Base-by-base conservation (phyloP, 139 green algal species). In the Auxenochlorella pyrenoidosa region DNA sequence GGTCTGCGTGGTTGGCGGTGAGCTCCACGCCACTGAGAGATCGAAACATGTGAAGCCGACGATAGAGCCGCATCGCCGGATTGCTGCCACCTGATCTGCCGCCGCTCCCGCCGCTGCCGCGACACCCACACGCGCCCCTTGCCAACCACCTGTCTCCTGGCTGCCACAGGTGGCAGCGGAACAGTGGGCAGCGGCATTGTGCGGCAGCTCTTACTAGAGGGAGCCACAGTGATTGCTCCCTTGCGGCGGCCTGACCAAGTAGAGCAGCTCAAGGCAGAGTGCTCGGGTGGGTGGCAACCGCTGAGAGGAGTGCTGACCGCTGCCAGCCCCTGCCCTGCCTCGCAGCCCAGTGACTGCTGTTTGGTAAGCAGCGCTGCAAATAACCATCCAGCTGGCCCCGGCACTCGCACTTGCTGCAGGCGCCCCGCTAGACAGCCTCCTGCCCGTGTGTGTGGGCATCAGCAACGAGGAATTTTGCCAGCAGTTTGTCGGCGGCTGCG, bases 141-240 rank as follows among this genome's bases (percentile, higher is more conserved):
- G 21, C 60, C 60, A n/a, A 30, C 60, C 60, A 26, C 60, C 19
- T 4, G 12, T 30, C 12, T 8, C 21, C 60, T 26, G n/a, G 4
- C 72, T 79, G 38, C 22, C 38, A 43, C 43, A 81, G 75, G 51
- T 43, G 51, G 75, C 75, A 81, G 75, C 75, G 65, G 78, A n/a
- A 87, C 36, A 22, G 86, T 90, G 28, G 86, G 78, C 65, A 87
- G 86, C 47, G 86, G 86, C 16, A 90, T 90, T 13, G 60, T 81
- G 1, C 41, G 66, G 15, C 21, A 44, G 22, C 26, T 90, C 0
- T 13, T 90, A 12, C 19, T 36, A 34, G 34, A 72, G 44, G 76
- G 59, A 24, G 78, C 86, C 44, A 87, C 58, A 1, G 63, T 87
- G 26, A 38, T 90, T 36, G 86, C 81, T 4, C 79, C 86, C 5